These are phyloP conservation scores for Cicer yamashitae DNA, from an alignment of 306 rosid genomes.

Conservation along the genomic window DNA sequence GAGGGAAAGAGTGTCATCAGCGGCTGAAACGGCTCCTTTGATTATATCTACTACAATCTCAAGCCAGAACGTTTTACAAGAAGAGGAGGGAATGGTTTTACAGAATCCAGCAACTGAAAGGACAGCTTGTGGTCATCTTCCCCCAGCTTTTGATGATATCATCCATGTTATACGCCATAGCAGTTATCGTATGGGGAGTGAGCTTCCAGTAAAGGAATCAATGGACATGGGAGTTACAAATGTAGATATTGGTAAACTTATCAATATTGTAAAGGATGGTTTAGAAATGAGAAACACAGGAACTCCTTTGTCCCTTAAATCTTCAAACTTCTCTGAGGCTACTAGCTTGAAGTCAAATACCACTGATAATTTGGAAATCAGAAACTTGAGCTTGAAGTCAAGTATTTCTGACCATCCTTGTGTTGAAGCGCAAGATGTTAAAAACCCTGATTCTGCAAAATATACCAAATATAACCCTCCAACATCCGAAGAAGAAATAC, in stretches of 20 bases:
- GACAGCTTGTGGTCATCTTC: conserved; percentile 62
- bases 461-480: conserved; percentile 46
- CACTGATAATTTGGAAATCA: conserved; percentile 62
- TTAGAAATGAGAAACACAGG: conserved; percentile 60
- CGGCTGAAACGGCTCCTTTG: conserved; percentile 55
- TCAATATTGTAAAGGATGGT: conserved; percentile 72
- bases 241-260: conserved; percentile 76
- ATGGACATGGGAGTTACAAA: conserved; percentile 80
- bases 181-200: conserved; percentile 85
- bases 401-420: conserved; percentile 50
- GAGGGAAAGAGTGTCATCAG: conserved; percentile 65
- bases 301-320: conserved; percentile 46
- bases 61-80: conserved; percentile 57
- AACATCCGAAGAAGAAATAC: conserved; percentile 58
- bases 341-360: conserved; percentile 50
- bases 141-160: conserved; percentile 82
- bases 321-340: conserved; percentile 66
- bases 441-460: conserved; percentile 52
- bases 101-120: conserved; percentile 59
- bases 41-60: conserved; percentile 49
- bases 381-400: conserved; percentile 56
- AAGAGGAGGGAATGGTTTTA: conserved; percentile 52
- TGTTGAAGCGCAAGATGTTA: conserved; percentile 52
- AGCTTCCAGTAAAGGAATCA: conserved; percentile 73
- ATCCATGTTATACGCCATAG: conserved; percentile 95